Evolutionary conservation across 148 eudicot species (phyloP).

Genomic region (Rhododendron molle): DNA sequence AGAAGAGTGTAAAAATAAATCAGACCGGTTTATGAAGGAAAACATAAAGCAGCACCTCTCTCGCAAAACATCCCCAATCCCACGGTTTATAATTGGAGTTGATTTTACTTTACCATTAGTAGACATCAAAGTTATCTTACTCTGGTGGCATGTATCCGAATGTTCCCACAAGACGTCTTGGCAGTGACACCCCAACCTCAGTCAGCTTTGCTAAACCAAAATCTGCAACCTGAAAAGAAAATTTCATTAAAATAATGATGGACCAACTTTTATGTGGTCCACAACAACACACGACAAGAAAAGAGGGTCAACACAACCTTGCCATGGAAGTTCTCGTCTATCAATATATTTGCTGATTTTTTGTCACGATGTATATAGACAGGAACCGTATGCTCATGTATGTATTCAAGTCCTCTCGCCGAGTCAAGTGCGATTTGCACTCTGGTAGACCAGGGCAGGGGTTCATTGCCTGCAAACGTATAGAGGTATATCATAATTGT

Average conservation of each 20-base stretch:
- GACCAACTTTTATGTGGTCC: not conserved
- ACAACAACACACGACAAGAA: not conserved
- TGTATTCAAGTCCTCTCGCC: not conserved
- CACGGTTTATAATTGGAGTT: not conserved
- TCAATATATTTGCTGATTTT: not conserved
- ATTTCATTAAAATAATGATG: not conserved
- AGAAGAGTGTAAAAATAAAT: not conserved
- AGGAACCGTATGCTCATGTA: not conserved
- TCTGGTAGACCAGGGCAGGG: conserved; percentile 58
- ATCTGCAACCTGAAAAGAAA: conserved; percentile 75
- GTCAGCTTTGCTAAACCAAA: conserved; percentile 88
- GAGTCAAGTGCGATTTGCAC: conserved; percentile 76
- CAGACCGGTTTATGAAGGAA: not conserved
- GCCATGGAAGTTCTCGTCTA: not conserved
- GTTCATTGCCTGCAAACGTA: conserved; percentile 35
- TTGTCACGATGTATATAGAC: not conserved
- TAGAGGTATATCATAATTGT: not conserved
- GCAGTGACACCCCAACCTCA: conserved; percentile 69
- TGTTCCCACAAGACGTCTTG: conserved; percentile 87
- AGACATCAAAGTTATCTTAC: conserved; percentile 43
- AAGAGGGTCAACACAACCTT: not conserved
- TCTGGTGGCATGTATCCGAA: conserved; percentile 99
- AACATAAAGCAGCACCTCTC: not conserved
- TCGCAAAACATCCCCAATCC: not conserved
- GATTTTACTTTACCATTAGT: not conserved